Conservation (phyloP, 352 stramenopile species). For the Blastocystis sp. region DNA sequence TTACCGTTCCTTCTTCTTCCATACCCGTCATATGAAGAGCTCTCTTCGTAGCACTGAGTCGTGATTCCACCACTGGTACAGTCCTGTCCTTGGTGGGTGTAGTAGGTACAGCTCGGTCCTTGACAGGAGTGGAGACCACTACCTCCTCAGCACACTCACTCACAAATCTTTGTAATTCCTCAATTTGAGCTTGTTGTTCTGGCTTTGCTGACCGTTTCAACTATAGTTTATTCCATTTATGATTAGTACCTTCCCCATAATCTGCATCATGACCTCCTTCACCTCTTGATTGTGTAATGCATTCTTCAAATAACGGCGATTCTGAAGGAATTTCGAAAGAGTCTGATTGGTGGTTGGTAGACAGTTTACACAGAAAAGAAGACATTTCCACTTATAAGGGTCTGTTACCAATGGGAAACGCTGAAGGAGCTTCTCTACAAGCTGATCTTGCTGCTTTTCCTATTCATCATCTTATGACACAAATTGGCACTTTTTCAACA, state of each 20-base stretch:
- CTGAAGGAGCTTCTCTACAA: conserved; percentile 88
- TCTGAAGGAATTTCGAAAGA: conserved; percentile 76
- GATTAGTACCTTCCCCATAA: conserved; percentile 6
- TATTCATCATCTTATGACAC: neutral
- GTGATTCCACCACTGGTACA: neutral
- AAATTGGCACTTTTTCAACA: conserved; percentile 86
- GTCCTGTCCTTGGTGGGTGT: no score
- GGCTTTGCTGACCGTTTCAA: conserved; percentile 29
- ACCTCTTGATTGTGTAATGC: neutral
- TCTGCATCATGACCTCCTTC: conserved; percentile 5
- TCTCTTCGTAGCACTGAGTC: neutral
- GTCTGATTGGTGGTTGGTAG: conserved; percentile 88
- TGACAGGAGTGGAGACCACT: no score
- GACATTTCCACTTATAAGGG: conserved; percentile 77
- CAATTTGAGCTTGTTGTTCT: neutral
- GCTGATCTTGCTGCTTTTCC: conserved; percentile 76
- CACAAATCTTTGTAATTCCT: conserved; percentile 32
- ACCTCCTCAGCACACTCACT: neutral
- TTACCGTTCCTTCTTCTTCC: neutral
- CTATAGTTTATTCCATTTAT: neutral
- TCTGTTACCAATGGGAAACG: conserved; percentile 83
- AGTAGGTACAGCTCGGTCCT: no score
- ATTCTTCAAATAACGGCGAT: conserved; percentile 11
- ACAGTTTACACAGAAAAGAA: conserved; percentile 89
- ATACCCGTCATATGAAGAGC: neutral